A percentile compares a stretch with the other conserved stretches of the same genome.
Conservation (phyloP, 225 moss, liverwort and hornwort species). For the Pleurozium schreberi region DNA sequence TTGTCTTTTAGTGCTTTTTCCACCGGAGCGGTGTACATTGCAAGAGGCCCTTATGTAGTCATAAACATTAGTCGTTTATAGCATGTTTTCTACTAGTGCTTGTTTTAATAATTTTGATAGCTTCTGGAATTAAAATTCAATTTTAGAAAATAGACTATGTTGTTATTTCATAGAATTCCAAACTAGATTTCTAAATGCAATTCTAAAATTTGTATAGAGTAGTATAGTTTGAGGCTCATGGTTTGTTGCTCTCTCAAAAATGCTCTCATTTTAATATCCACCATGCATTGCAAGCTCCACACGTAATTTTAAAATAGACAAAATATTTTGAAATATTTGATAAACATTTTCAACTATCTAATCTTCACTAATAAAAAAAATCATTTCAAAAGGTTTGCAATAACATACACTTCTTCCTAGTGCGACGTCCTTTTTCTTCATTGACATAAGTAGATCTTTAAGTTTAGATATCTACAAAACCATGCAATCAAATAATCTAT, state of each 20-base stretch:
- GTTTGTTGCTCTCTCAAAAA: not conserved
- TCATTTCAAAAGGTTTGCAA: too few species aligned
- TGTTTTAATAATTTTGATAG: too few species aligned
- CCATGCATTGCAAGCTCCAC: not conserved
- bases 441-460: not conserved
- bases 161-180: not conserved
- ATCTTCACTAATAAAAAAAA: not conserved
- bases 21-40: too few species aligned
- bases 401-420: too few species aligned
- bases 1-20: too few species aligned
- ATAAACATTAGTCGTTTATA: too few species aligned
- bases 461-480: not conserved
- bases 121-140: rapidly evolving
- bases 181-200: not conserved
- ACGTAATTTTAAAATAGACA: not conserved
- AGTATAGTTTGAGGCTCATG: rapidly evolving
- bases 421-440: rapidly evolving
- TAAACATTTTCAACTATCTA: not conserved
- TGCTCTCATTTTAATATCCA: not conserved
- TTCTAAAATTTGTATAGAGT: not conserved
- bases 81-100: too few species aligned
- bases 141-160: not conserved
- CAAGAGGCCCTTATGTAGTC: too few species aligned
- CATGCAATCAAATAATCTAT: not conserved
- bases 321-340: not conserved